These are phyloP conservation scores for Solanum bukasovii DNA, from an alignment of 257 asterid genomes.

Conservation along the genomic window DNA sequence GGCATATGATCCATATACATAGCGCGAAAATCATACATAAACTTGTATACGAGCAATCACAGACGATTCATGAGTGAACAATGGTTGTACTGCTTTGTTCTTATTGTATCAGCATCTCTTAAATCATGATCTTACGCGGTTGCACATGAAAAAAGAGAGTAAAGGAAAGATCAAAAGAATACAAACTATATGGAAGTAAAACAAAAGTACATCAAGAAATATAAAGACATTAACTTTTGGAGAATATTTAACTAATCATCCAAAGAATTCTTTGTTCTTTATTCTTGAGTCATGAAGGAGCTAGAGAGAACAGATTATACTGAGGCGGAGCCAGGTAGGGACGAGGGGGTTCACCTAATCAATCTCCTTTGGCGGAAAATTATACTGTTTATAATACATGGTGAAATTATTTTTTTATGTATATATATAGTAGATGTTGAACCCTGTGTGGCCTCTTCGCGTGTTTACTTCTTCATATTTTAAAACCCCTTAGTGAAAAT, in stretches of 20 bases:
- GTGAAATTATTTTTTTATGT: background rate
- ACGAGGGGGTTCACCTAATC: background rate
- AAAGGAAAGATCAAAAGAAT: background rate
- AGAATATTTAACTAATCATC: background rate
- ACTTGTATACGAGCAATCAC: background rate
- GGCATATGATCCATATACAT: background rate
- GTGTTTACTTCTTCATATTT: background rate
- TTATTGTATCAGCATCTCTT: background rate
- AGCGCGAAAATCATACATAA: background rate
- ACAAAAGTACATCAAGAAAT: background rate
- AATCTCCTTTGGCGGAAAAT: background rate
- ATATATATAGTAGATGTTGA: background rate
- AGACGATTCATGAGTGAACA: background rate
- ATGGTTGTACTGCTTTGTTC: background rate
- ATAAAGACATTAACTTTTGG: background rate
- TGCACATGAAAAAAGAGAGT: background rate
- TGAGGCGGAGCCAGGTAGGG: background rate
- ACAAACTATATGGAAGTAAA: background rate
- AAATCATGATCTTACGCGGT: background rate
- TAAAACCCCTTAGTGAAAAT: background rate
- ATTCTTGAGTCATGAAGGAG: background rate
- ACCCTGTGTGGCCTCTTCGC: background rate
- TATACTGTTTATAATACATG: background rate
- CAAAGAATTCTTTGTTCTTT: conserved; percentile 2
- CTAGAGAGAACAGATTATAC: background rate